Conservation (phyloP, 257 asterid species). For the Cordia subcordata region DNA sequence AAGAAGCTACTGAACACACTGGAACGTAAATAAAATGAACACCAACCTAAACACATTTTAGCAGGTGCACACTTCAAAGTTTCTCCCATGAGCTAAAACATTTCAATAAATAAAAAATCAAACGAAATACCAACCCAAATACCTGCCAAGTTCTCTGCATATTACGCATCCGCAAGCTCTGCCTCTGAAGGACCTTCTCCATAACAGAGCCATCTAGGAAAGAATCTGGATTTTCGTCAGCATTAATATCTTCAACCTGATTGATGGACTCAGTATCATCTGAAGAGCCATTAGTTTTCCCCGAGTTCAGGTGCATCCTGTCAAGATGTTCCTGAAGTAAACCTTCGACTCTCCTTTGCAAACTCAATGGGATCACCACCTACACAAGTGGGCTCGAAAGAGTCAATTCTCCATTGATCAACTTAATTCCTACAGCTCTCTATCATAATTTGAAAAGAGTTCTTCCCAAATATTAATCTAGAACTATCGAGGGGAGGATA, state of each 20-base stretch:
- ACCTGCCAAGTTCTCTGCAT: slow-evolving; percentile 99
- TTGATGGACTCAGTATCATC: slow-evolving; percentile 27
- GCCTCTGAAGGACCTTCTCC: slow-evolving; percentile 97
- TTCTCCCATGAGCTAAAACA: neutral
- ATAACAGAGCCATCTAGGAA: slow-evolving; percentile 82
- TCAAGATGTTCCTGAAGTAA: slow-evolving; percentile 97
- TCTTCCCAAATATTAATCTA: too few relatives aligned
- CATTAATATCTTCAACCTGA: slow-evolving; percentile 37
- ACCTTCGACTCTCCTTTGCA: slow-evolving; percentile 96
- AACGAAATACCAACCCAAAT: slow-evolving; percentile 5
- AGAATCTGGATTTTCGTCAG: slow-evolving; percentile 53
- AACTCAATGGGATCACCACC: slow-evolving; percentile 92
- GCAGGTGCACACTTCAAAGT: neutral
- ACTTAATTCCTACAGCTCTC: slow-evolving; percentile 1
- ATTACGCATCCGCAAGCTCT: slow-evolving; percentile 93
- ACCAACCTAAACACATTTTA: neutral
- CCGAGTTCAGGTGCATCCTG: slow-evolving; percentile 48
- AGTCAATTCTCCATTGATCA: slow-evolving; percentile 10
- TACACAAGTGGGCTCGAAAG: slow-evolving; percentile 28
- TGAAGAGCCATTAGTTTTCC: slow-evolving; percentile 25
- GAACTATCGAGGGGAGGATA: too few relatives aligned
- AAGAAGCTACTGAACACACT: neutral
- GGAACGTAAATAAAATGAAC: neutral
- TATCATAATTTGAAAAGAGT: neutral
- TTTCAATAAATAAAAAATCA: neutral